A percentile compares a stretch with the other conserved stretches of the same genome.
phyloP scores from a whole-genome alignment of 2,329 filamentous ascomycete genomes.

The Arthrinium phaeospermum region DNA sequence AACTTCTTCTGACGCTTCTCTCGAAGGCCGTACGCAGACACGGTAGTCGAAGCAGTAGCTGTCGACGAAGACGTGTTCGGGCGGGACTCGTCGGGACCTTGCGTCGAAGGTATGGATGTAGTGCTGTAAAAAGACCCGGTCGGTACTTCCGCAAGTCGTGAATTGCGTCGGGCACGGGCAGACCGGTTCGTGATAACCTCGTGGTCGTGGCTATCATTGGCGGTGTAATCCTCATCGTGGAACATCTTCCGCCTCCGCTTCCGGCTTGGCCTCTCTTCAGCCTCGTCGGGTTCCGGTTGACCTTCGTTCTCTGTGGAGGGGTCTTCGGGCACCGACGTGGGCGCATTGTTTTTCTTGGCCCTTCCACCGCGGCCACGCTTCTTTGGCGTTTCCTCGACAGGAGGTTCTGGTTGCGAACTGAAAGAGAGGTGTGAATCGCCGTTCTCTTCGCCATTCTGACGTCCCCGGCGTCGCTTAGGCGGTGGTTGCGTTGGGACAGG shows the following conservation, averaged over 20 bases:
- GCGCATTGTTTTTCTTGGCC: slow-evolving; percentile 36
- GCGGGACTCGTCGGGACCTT: slow-evolving; percentile 51
- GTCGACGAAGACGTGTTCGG: slow-evolving; percentile 61
- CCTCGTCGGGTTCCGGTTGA: slow-evolving; percentile 22
- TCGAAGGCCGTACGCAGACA: slow-evolving; percentile 58
- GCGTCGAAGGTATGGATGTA: slow-evolving; percentile 41
- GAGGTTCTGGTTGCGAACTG: slow-evolving; percentile 24
- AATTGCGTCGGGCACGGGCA: slow-evolving; percentile 26
- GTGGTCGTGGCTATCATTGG: slow-evolving; percentile 17
- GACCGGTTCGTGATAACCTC: background rate
- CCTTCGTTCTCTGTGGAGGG: slow-evolving; percentile 23
- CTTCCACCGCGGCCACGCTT: slow-evolving; percentile 40
- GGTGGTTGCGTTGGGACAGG: slow-evolving; percentile 43
- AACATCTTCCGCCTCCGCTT: slow-evolving; percentile 26
- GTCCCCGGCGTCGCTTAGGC: slow-evolving; percentile 35
- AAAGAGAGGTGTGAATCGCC: slow-evolving; percentile 16
- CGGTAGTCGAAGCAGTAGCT: slow-evolving; percentile 52
- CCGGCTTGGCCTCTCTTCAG: slow-evolving; percentile 22
- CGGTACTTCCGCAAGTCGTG: slow-evolving; percentile 44
- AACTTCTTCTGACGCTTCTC: slow-evolving; percentile 62
- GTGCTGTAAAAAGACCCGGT: slow-evolving; percentile 47
- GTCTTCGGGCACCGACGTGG: slow-evolving; percentile 30
- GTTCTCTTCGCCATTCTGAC: slow-evolving; percentile 21
- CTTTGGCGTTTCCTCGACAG: slow-evolving; percentile 33
- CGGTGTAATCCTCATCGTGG: slow-evolving; percentile 23